Conservation (phyloP, 129 eudicot species). For the Ambrosia trifida region DNA sequence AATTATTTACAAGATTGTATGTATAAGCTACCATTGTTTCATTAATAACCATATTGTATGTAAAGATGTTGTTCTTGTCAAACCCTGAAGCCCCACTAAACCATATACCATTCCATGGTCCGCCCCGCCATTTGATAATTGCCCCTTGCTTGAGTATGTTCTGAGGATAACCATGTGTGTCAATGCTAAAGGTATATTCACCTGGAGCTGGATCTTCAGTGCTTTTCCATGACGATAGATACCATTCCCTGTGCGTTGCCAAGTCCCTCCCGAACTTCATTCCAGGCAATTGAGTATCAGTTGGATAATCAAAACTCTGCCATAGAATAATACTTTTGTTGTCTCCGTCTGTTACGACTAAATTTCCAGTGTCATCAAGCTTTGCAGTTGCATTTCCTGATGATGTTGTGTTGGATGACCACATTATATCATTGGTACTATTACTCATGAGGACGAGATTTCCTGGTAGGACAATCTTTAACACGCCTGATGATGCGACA, state of each 20-base stretch:
- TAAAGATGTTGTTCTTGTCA: not conserved
- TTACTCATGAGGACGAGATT: constrained; percentile 27
- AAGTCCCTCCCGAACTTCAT: constrained; percentile 28
- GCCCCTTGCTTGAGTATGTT: constrained; percentile 3
- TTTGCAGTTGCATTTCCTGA: constrained; percentile 15
- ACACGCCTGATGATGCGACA: constrained; percentile 12
- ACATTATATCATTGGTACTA: constrained; percentile 6
- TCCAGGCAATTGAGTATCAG: constrained; percentile 24
- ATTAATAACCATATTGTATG: constrained; percentile 8
- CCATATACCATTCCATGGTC: constrained; percentile 29
- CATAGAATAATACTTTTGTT: constrained; percentile 7
- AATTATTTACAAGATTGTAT: constrained; percentile 23
- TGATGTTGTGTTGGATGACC: constrained; percentile 34
- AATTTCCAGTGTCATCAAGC: constrained; percentile 28
- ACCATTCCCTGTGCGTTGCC: constrained; percentile 13
- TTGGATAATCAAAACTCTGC: constrained; percentile 36
- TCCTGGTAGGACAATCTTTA: constrained; percentile 30
- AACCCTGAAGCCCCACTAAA: constrained; percentile 20
- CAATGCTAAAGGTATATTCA: constrained; percentile 2
- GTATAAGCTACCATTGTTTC: constrained; percentile 21
- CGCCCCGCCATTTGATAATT: constrained; percentile 11
- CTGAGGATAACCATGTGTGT: constrained; percentile 29
- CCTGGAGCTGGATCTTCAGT: constrained; percentile 27
- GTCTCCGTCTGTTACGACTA: not conserved
- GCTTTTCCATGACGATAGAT: constrained; percentile 24